Evolutionary conservation across 768 basidiomycete genomes (phyloP).

Genomic region (Calocybe indica): DNA sequence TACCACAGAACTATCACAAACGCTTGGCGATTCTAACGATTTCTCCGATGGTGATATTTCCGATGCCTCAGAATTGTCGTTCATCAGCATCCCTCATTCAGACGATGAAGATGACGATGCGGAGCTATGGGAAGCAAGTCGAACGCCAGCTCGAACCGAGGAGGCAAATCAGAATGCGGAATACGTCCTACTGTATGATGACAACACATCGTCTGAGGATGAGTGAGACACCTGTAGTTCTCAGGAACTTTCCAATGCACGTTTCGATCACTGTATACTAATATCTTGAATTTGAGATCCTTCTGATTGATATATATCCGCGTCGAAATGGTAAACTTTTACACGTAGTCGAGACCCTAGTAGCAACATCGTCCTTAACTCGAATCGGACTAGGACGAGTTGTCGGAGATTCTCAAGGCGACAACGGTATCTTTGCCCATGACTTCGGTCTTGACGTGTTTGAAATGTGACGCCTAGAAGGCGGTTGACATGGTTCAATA

Average conservation of each 20-base stretch:
- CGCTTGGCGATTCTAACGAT: conserved; percentile 18
- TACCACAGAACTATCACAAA: conserved; percentile 6
- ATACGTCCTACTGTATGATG: conserved; percentile 72
- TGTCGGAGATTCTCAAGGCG: conserved; percentile 11
- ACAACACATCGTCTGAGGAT: conserved; percentile 45
- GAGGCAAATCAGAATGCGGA: conserved; percentile 35
- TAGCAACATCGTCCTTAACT: background rate
- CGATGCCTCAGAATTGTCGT: conserved; percentile 46
- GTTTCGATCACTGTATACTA: too few relatives aligned
- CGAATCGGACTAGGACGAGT: background rate
- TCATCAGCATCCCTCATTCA: conserved; percentile 58
- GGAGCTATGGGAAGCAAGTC: conserved; percentile 55
- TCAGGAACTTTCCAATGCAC: background rate
- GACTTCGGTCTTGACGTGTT: conserved; percentile 22
- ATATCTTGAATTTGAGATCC: too few relatives aligned
- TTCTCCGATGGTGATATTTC: conserved; percentile 30
- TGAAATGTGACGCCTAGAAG: conserved; percentile 12
- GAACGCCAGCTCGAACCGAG: conserved; percentile 27
- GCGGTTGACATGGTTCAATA: background rate
- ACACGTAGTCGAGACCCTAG: too few relatives aligned
- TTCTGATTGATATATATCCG: too few relatives aligned
- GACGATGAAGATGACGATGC: conserved; percentile 43
- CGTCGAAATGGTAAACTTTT: too few relatives aligned
- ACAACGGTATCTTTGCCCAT: conserved; percentile 31
- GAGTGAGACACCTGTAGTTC: conserved; percentile 19